A percentile compares a stretch with the other conserved stretches of the same genome.
These are phyloP conservation scores for Centella asiatica DNA, from an alignment of 129 eudicot species.

Conservation along the genomic window DNA sequence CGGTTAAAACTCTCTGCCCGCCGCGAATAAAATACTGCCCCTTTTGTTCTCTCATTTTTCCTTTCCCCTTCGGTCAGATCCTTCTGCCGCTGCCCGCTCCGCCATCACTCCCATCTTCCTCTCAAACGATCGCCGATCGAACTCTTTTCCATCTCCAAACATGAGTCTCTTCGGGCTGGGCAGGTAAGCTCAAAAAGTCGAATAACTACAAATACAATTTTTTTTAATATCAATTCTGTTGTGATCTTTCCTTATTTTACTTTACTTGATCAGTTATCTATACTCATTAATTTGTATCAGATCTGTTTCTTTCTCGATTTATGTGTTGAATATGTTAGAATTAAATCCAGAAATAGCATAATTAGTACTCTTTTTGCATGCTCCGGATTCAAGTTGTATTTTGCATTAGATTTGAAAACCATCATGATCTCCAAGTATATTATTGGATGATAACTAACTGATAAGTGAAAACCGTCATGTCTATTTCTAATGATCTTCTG, in stretches of 20 bases:
- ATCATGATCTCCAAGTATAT: too few species aligned
- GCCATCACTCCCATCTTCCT: slow-evolving; percentile 2
- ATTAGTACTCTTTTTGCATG: neutral
- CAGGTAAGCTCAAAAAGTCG: slow-evolving; percentile 31
- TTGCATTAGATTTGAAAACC: too few species aligned
- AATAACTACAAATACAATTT: too few species aligned
- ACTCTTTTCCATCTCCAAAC: slow-evolving; percentile 16
- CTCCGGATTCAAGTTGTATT: neutral
- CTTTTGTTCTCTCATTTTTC: too few species aligned
- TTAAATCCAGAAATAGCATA: neutral
- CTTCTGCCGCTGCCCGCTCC: slow-evolving; percentile 4
- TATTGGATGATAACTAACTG: too few species aligned
- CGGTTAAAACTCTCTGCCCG: slow-evolving; percentile 9
- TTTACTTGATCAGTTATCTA: neutral
- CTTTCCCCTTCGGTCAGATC: slow-evolving; percentile 16
- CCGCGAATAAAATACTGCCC: slow-evolving; percentile 7
- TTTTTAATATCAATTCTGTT: too few species aligned
- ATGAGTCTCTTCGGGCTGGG: slow-evolving; percentile 95
- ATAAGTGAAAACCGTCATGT: too few species aligned
- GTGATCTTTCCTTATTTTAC: neutral
- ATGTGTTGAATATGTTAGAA: neutral
- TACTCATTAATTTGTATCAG: neutral
- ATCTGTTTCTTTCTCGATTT: neutral
- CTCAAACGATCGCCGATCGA: slow-evolving; percentile 7
- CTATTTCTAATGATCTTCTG: too few species aligned